Evolutionary conservation across 2,329 filamentous ascomycete species (phyloP), one percentile per base, ranked within the genome.

Genomic region (Hypoxylon sp.): DNA sequence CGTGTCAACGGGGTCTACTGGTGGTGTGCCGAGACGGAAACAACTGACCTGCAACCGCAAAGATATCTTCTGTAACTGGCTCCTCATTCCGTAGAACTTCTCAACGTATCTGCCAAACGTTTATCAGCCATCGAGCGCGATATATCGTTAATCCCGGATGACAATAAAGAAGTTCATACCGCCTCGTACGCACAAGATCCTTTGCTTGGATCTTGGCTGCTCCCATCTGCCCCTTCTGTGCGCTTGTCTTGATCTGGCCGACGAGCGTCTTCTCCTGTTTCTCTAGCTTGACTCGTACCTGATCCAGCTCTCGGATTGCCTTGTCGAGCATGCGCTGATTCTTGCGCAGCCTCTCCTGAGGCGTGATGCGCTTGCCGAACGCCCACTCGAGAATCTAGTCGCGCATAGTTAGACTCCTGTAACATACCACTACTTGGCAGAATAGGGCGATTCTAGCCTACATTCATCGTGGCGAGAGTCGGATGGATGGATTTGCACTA

Each of bases 331-430:
- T 92, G 69, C 95, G 87, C 79, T 98, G 95, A 77, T 99, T 96
- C 82, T 94, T 94, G 76, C 91, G 88, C 75, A 94, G 82, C 75
- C 91, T 89, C 83, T 95, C 90, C 20, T 92, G 92, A 3, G 95
- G 94, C 82, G 95, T 99, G 86, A 98, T 96, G 77, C 95, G 95
- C 85, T 97, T 98, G 67, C 95, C 95, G 73, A 99, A 99, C 33
- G 94, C 94, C 93, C 95, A 99, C 85, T 99, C 95, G 62, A 99
- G 85, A 73, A 98, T 91, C 91, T 97, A 65, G 58, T 17, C 20
- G 40, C 45, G 27, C 15, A 26, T 15, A 20, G 37, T 64, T 21
- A 64, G 61, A 11, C 9, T 46, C 24, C 23, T 29, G 17, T n/a
- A 26, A 3, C 11, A 9, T 37, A 17, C 10, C 21, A 15, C 24